Conservation (phyloP, 169 alveolate genomes). For the Plasmodium knowlesi region DNA sequence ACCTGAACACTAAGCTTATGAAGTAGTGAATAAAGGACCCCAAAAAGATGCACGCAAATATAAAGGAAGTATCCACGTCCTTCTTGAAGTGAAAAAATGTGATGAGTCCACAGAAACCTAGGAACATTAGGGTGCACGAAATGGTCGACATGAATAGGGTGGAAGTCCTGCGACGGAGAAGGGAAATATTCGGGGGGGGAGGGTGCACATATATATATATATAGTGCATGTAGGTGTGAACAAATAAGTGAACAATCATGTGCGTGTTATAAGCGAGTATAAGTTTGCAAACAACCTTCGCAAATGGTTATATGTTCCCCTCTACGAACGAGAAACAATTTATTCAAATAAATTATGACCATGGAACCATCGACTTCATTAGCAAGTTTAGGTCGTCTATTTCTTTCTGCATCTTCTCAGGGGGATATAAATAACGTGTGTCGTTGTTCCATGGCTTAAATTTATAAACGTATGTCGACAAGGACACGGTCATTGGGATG, state of each 20-base stretch:
- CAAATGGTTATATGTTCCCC: neutral
- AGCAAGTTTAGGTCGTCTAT: conserved; percentile 43
- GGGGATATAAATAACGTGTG: conserved; percentile 57
- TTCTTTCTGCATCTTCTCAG: conserved; percentile 45
- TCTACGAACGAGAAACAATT: neutral
- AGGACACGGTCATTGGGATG: conserved; percentile 48
- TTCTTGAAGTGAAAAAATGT: neutral
- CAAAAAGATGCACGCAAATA: conserved; percentile 36
- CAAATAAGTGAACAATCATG: too few relatives aligned
- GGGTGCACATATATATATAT: neutral
- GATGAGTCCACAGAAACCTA: neutral
- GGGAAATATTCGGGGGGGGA: neutral
- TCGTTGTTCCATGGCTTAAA: conserved; percentile 61
- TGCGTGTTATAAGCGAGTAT: too few relatives aligned
- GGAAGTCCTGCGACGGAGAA: conserved; percentile 6
- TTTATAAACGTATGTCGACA: conserved; percentile 21
- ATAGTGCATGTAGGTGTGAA: too few relatives aligned
- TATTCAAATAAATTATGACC: neutral
- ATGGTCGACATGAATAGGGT: conserved; percentile 31
- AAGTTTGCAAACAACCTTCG: neutral
- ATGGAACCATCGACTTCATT: conserved; percentile 44
- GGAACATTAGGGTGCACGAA: conserved; percentile 15
- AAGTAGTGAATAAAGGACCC: conserved; percentile 36
- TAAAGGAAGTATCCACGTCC: neutral
- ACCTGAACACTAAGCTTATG: conserved; percentile 33